These are phyloP conservation scores for Xylaria scruposa DNA, from an alignment of 495 filamentous ascomycete genomes.

Conservation along the genomic window DNA sequence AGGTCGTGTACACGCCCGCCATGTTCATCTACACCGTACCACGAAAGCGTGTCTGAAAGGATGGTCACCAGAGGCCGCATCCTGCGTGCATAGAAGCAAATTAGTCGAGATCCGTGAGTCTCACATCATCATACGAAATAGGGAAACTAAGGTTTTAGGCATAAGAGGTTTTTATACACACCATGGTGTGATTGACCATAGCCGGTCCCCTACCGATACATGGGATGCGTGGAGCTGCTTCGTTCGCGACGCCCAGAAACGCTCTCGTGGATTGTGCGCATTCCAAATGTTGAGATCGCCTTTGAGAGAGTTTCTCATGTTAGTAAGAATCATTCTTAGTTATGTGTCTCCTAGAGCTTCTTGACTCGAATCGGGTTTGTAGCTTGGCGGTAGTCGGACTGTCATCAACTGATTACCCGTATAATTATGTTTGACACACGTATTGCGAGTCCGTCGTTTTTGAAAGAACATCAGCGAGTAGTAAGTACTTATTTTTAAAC, in stretches of 20 bases:
- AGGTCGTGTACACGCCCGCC: constrained; percentile 74
- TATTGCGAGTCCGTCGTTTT: neutral
- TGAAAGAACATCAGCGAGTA: neutral
- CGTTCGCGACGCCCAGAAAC: constrained; percentile 81
- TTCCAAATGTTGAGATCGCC: constrained; percentile 84
- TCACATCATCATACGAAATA: neutral
- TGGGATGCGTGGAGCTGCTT: constrained; percentile 79
- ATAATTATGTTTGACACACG: neutral
- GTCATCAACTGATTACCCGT: neutral
- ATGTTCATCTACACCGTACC: constrained; percentile 59
- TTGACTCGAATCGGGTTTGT: neutral
- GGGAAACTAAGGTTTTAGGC: neutral
- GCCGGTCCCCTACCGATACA: constrained; percentile 69
- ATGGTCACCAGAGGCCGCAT: constrained; percentile 73
- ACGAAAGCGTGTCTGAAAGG: constrained; percentile 67
- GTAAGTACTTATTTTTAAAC: neutral
- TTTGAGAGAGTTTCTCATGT: constrained; percentile 6
- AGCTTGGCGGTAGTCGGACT: too few relatives aligned
- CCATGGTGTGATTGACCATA: constrained; percentile 78
- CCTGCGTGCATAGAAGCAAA: too few relatives aligned
- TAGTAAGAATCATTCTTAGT: neutral
- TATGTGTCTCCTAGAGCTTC: neutral
- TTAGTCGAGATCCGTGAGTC: constrained; percentile 29
- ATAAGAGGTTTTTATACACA: too few relatives aligned
- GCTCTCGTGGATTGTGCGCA: constrained; percentile 73